Evolutionary conservation across 441 rosid genomes (phyloP), one percentile per base, ranked within the genome.

Genomic region (Flueggea neowawraea): DNA sequence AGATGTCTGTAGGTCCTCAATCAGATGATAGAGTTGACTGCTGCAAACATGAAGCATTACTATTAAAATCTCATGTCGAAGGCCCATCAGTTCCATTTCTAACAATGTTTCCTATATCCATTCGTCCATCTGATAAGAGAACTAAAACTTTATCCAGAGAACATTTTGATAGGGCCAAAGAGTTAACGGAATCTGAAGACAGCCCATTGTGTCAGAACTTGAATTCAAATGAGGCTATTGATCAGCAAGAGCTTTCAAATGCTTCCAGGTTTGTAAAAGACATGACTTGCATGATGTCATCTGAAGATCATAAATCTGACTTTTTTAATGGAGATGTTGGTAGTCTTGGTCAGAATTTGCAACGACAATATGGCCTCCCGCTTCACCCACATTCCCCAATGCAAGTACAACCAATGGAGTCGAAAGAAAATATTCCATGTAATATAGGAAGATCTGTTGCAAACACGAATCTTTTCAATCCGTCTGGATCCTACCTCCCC

Each of bases 11-110:
- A 31, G 88, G 85, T 63, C 83, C 82, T 16, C 83, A 78, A 66
- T 77, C 89, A 58, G 82, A 58, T 41, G 87, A 75, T 65, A 84
- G 81, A 62, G 61, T 79, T 39, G 52, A 59, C 61, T 87, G n/a
- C n/a, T n/a, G 85, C 65, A 81, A 71, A 66, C 81, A 85, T 44
- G 83, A 72, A 56, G 64, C 65, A 52, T 50, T 56, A 54, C 80
- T 76, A 15, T 73, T 72, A 58, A 60, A 94, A 43, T 91, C 85
- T 82, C 76, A 78, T 61, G 75, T 78, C 49, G 76, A 86, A 3
- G 96, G 96, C 54, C 97, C 97, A 7, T 95, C 96, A 10, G 85
- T 91, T 70, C 96, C 97, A 6, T 75, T 84, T 75, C 49, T 88
- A n/a, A 73, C 91, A 7, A 73, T 86, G 82, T 65, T 79, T 73